phyloP scores from a whole-genome alignment of 1,139 yeast species.

The Tardiomyces digboiensis region DNA sequence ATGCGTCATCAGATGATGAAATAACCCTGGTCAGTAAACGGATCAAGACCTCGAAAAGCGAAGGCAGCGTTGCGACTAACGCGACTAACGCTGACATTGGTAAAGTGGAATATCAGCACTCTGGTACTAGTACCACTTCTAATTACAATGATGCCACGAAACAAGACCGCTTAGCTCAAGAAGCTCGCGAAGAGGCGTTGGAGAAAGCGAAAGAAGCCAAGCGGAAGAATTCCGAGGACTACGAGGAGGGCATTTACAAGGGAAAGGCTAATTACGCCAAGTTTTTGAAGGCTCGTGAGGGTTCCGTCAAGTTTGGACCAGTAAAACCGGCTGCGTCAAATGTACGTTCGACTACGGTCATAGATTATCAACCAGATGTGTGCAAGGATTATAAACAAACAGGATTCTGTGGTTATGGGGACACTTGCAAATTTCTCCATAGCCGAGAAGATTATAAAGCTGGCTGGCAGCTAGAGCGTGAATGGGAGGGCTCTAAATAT shows the following conservation, averaged over 20 bases:
- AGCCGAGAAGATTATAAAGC: conserved; percentile 78
- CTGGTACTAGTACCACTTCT: conserved; percentile 5
- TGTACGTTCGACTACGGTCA: conserved; percentile 72
- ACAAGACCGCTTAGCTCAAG: conserved; percentile 27
- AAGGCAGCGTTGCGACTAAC: not conserved
- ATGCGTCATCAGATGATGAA: not conserved
- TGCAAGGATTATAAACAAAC: conserved; percentile 90
- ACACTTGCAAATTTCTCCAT: conserved; percentile 93
- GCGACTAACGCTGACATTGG: not conserved
- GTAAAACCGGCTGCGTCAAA: conserved; percentile 11
- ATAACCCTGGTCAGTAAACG: not conserved
- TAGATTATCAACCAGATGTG: conserved; percentile 90
- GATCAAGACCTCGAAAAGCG: not conserved
- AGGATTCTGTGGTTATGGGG: conserved; percentile 97
- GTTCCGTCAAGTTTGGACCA: conserved; percentile 15
- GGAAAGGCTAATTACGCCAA: conserved; percentile 26
- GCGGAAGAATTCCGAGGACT: conserved; percentile 1
- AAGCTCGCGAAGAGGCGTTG: conserved; percentile 18
- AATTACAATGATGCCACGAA: conserved; percentile 27
- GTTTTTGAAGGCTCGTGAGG: conserved; percentile 15
- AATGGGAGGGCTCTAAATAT: conserved; percentile 47
- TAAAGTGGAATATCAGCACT: not conserved
- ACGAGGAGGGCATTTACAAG: conserved; percentile 24
- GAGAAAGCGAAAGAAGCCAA: conserved; percentile 6
- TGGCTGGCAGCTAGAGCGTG: conserved; percentile 58